Evolutionary conservation across 768 basidiomycete genomes (phyloP), one percentile per base, ranked within the genome.

Genomic region (Kwoniella pini): DNA sequence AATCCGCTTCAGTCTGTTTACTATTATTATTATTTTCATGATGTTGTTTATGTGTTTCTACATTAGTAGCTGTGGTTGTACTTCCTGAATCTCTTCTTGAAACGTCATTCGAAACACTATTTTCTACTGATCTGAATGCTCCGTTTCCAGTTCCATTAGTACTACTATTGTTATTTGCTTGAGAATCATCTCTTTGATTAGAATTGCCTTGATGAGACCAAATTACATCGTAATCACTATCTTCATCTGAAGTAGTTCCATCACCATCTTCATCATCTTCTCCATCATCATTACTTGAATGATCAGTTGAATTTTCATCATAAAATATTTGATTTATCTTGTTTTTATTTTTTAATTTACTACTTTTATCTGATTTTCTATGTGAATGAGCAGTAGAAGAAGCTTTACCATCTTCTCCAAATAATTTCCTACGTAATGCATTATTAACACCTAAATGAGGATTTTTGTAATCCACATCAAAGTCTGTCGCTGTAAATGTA

Each of bases 401-500:
- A 33, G 55, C 31, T 36, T 28, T 38, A 5, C 28, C 31, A 26
- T 57, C 55, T 24, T 31, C 45, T 17, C 45, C 45, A 15, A 48
- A 57, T 26, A 57, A 7, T 12, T 30, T 48, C 3, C 57, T 44
- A n/a, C 42, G 48, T 10, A 38, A 31, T 21, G 49, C 57, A 27
- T 51, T 30, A 12, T 39, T 59, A 5, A 22, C 46, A 0, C 39
- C 33, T 9, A 39, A 15, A 11, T 21, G 43, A 0, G 44, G 42
- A 22, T 31, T 46, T 21, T 36, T 49, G 17, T 61, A 61, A 12
- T 61, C 59, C 7, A 61, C 2, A 17, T 61, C 59, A 26, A 49
- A 26, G 24, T 63, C 57, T 52, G 44, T 42, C 5, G 71, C 69
- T 12, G 74, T 75, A 43, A 58, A 67, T 31, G 68, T 72, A 0